Evolutionary conservation across 2,329 filamentous ascomycete species (phyloP).

Genomic region (Zasmidium cellare): DNA sequence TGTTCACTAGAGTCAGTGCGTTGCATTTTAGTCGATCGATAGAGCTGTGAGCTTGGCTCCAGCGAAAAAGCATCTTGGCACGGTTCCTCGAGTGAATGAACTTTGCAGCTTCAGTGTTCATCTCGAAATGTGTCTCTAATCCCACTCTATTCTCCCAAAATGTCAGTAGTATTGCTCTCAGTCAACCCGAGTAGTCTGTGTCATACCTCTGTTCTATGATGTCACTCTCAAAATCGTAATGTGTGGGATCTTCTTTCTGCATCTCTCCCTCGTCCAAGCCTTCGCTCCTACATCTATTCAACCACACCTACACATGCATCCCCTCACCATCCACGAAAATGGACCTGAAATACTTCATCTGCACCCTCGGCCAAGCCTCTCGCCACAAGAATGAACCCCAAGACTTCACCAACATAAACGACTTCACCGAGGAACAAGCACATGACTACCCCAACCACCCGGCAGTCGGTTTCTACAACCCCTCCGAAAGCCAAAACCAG

Average conservation of each 20-base stretch:
- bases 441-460: conserved; percentile 38
- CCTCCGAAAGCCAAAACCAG: conserved; percentile 17
- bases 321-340: neutral
- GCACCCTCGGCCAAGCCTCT: conserved; percentile 59
- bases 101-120: neutral
- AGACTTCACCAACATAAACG: conserved; percentile 48
- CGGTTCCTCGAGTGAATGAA: neutral
- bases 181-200: neutral
- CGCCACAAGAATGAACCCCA: conserved; percentile 35
- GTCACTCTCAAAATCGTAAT: neutral
- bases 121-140: too few species aligned
- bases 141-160: neutral
- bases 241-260: too few species aligned
- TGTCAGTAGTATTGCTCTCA: neutral
- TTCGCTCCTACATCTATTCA: too few species aligned
- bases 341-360: conserved; percentile 58
- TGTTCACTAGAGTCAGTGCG: neutral
- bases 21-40: neutral
- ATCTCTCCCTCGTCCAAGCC: too few species aligned
- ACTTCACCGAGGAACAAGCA: conserved; percentile 54
- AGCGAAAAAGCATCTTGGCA: neutral
- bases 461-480: conserved; percentile 54
- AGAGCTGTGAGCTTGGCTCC: neutral
- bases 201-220: neutral
- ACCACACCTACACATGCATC: too few species aligned